phyloP scores from a whole-genome alignment of 306 rosid species.

The Rubus parviflorus region DNA sequence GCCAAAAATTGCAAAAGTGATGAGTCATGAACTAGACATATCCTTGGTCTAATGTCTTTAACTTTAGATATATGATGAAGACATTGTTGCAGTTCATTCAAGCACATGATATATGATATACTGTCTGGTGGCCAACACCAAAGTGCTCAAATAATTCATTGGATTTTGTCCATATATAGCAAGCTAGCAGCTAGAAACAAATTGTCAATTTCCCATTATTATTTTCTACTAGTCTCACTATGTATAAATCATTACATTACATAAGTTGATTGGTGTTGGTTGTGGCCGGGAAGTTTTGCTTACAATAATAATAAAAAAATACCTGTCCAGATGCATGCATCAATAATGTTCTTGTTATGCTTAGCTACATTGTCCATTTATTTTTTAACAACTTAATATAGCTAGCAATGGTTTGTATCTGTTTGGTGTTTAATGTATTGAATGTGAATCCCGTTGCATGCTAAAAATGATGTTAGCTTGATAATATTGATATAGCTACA shows the following conservation, averaged over 20 bases:
- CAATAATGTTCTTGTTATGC: background rate
- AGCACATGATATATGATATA: slow-evolving; percentile 1
- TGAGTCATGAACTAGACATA: background rate
- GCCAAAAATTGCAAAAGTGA: too few relatives aligned
- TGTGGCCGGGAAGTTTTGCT: background rate
- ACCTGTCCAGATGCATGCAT: background rate
- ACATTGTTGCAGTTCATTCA: too few relatives aligned
- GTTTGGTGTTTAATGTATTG: background rate
- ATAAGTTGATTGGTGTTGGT: background rate
- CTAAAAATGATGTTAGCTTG: too few relatives aligned
- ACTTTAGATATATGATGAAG: too few relatives aligned
- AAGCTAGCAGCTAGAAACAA: background rate
- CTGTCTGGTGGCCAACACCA: slow-evolving; percentile 11
- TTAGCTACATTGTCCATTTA: background rate
- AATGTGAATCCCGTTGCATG: too few relatives aligned
- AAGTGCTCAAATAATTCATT: slow-evolving; percentile 1
- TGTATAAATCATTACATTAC: background rate
- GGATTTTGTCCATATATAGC: slow-evolving; percentile 7
- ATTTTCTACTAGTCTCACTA: background rate
- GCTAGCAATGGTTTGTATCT: background rate
- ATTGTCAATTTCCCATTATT: background rate
- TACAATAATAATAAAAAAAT: background rate
- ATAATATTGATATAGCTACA: too few relatives aligned
- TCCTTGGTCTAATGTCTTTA: too few relatives aligned
- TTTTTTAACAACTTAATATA: background rate